Evolutionary conservation across 1,139 yeast species (phyloP).

Genomic region (Suhomyces bolitotheri): DNA sequence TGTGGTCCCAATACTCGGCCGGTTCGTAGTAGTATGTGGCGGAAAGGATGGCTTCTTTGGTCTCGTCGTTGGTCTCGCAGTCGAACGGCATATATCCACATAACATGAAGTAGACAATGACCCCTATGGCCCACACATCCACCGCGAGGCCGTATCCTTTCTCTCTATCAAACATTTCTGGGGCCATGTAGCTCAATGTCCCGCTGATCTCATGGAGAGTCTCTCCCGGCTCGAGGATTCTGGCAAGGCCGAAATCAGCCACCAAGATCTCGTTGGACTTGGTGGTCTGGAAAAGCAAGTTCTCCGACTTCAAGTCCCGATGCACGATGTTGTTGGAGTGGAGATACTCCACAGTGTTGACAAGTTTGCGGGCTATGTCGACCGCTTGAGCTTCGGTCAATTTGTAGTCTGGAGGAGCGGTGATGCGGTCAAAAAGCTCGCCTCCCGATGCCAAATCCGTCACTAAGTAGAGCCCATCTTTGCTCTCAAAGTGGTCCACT

Average conservation of each 20-base stretch:
- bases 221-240: constrained; percentile 21
- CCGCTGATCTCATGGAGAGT: constrained; percentile 47
- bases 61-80: constrained; percentile 70
- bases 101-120: constrained; percentile 66
- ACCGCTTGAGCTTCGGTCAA: constrained; percentile 51
- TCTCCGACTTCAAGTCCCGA: constrained; percentile 46
- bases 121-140: constrained; percentile 81
- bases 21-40: constrained; percentile 66
- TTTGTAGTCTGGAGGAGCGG: constrained; percentile 42
- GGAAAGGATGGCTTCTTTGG: constrained; percentile 57
- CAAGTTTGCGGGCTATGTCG: constrained; percentile 33
- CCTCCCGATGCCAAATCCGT: constrained; percentile 72
- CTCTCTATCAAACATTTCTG: constrained; percentile 55
- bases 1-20: constrained; percentile 56
- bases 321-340: constrained; percentile 40
- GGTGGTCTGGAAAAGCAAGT: constrained; percentile 31
- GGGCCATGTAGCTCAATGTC: constrained; percentile 76
- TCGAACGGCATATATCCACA: constrained; percentile 82
- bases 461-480: constrained; percentile 56
- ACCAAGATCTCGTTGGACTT: constrained; percentile 49
- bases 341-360: constrained; percentile 32
- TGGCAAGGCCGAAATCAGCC: constrained; percentile 74
- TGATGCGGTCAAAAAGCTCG: constrained; percentile 65
- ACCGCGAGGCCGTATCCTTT: constrained; percentile 60
- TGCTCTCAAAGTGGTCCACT: constrained; percentile 70